A percentile compares a stretch with the other conserved stretches of the same genome.
Conservation (phyloP, 441 rosid genomes). For the Melastoma candidum region DNA sequence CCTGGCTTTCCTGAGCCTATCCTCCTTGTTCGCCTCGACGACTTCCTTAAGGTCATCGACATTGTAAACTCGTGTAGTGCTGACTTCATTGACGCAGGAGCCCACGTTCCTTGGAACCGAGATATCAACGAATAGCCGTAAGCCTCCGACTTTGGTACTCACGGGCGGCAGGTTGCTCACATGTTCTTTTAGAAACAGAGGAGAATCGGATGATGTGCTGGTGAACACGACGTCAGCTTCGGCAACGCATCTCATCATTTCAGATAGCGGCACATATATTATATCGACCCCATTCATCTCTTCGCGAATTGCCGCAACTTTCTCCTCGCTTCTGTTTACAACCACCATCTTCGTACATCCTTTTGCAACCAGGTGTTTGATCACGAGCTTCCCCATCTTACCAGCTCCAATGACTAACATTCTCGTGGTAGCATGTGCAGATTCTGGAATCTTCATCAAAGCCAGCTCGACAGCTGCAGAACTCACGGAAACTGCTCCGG, state of each 20-base stretch:
- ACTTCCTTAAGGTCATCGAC: constrained; percentile 97
- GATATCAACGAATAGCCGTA: constrained; percentile 74
- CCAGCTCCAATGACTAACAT: constrained; percentile 92
- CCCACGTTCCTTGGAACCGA: constrained; percentile 94
- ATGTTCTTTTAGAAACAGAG: constrained; percentile 57
- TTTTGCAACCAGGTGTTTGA: constrained; percentile 87
- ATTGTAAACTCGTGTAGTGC: constrained; percentile 55
- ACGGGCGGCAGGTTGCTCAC: constrained; percentile 54
- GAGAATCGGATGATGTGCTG: constrained; percentile 82
- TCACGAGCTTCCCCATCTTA: constrained; percentile 96
- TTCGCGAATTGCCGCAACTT: constrained; percentile 53
- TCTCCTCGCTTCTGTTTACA: constrained; percentile 75
- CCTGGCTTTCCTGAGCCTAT: constrained; percentile 39
- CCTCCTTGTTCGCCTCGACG: constrained; percentile 94
- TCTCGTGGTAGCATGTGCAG: constrained; percentile 49
- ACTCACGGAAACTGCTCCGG: constrained; percentile 96
- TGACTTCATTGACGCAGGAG: constrained; percentile 56
- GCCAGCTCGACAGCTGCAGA: constrained; percentile 95
- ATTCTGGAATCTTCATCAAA: constrained; percentile 68
- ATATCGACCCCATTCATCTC: constrained; percentile 61
- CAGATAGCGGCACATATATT: constrained; percentile 52
- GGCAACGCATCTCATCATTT: constrained; percentile 58
- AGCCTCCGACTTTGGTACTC: constrained; percentile 39
- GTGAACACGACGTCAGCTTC: constrained; percentile 92
- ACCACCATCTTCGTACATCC: constrained; percentile 86